Base-by-base conservation (phyloP, 2,329 filamentous ascomycete genomes). In the Hymenotorrendiella dingleyae region DNA sequence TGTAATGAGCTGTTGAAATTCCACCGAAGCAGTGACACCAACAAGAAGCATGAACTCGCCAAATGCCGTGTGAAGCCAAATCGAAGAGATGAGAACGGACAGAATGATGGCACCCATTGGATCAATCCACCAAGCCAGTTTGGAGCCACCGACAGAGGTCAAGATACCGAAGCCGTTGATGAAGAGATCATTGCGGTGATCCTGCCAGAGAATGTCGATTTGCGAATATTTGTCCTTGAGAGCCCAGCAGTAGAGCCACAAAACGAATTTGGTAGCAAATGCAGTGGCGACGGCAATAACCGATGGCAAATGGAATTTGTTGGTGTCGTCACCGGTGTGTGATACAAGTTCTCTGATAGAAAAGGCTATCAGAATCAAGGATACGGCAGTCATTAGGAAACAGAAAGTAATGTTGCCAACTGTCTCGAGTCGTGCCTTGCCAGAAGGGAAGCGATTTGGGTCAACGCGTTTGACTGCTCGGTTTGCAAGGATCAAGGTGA, bases 381-480 rank as follows among this genome's bases (percentile, higher is more conserved):
- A 95, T 6, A 97, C 91, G 8, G 88, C 72, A 16, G 82, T 89
- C 93, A 98, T 97, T 55, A 98, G 72, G 65, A 94, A 94, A 66
- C 89, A 95, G 66, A 98, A 98, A 46, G 84, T 80, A 52, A 97
- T 96, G 60, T 97, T 98, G 40, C 93, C 93, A 0, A 90, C 86
- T 0, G 90, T 97, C 66, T 97, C 91, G 49, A 98, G 86, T 22
- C 93, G 83, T 4, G 90, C 89, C 64, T 95, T 96, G 50, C 91
- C 91, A 0, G 86, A 89, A 0, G 91, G 91, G 61, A 94, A 98
- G 35, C 85, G 84, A 39, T 82, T 78, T 2, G 86, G 78, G 57
- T 98, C 89, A 28, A 97, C 91, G 40, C 79, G 81, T 56, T 84
- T 85, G 53, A 96, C 88, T 37, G 93, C 91, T 37, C 91, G 86